Percentiles rank a stretch among this genome's conserved stretches.
phyloP scores from a whole-genome alignment of 2,329 filamentous ascomycete species.

The Biscogniauxia mediterranea region DNA sequence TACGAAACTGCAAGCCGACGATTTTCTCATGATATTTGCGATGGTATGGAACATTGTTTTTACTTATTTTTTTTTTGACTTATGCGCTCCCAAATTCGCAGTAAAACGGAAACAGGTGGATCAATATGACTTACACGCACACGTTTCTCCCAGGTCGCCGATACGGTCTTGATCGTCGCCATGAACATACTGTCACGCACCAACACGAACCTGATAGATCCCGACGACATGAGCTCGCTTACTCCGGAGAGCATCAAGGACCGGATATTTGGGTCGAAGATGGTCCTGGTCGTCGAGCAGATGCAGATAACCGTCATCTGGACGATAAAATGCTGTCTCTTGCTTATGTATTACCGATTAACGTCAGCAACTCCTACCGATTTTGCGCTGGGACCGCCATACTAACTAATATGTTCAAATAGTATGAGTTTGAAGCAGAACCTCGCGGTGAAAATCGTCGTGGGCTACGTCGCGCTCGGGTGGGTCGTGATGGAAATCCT shows the following conservation, averaged over 20 bases:
- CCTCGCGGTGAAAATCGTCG: slow-evolving; percentile 47
- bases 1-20: slow-evolving; percentile 51
- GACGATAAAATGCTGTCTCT: slow-evolving; percentile 54
- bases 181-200: slow-evolving; percentile 55
- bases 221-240: slow-evolving; percentile 42
- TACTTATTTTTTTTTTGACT: neutral
- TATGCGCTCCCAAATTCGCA: neutral
- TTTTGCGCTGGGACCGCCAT: neutral
- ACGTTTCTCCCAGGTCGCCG: slow-evolving; percentile 34
- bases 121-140: slow-evolving; percentile 3
- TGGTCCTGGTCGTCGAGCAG: slow-evolving; percentile 61
- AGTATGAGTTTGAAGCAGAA: slow-evolving; percentile 47
- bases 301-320: slow-evolving; percentile 60
- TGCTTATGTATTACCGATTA: slow-evolving; percentile 56
- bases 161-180: slow-evolving; percentile 53
- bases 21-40: slow-evolving; percentile 54
- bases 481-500: slow-evolving; percentile 52
- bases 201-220: slow-evolving; percentile 59
- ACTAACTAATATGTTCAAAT: neutral
- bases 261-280: slow-evolving; percentile 55
- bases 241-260: slow-evolving; percentile 43
- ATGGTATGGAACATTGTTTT: slow-evolving; percentile 38
- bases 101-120: neutral
- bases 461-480: slow-evolving; percentile 45
- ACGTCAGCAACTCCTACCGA: slow-evolving; percentile 37